Percentiles rank a stretch among this genome's conserved stretches.
phyloP scores from a whole-genome alignment of 306 rosid species.

The Cicer pinnatifidum region DNA sequence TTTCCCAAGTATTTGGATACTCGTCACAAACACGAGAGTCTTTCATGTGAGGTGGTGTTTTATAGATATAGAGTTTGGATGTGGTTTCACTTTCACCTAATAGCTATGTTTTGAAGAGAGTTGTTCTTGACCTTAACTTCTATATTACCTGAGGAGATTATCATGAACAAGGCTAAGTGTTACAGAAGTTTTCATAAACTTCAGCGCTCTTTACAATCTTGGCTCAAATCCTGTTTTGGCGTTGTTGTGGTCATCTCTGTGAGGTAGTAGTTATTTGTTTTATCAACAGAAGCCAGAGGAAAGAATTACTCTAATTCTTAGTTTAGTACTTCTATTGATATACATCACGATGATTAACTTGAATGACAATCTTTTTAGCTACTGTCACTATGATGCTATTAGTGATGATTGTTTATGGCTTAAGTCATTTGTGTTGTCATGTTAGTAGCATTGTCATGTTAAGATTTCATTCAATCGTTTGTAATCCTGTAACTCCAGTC shows the following conservation, averaged over 20 bases:
- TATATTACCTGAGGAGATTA: neutral
- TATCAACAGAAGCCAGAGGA: slow-evolving; percentile 17
- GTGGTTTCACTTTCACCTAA: slow-evolving; percentile 3
- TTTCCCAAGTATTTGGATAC: neutral
- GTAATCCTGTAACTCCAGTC: slow-evolving; percentile 3
- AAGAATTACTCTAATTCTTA: slow-evolving; percentile 24
- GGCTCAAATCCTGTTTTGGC: neutral
- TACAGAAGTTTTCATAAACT: neutral
- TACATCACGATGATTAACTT: neutral
- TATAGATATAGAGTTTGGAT: neutral
- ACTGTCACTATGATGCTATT: neutral
- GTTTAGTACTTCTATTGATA: neutral
- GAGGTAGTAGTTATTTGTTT: neutral
- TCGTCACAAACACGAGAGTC: neutral
- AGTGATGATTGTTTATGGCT: slow-evolving; percentile 30
- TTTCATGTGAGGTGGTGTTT: neutral
- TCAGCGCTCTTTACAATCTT: neutral
- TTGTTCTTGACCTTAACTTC: neutral
- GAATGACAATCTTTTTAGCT: slow-evolving; percentile 25
- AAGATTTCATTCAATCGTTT: slow-evolving; percentile 35
- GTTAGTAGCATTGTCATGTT: slow-evolving; percentile 8
- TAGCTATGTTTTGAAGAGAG: neutral
- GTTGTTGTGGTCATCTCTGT: slow-evolving; percentile 12
- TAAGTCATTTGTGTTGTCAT: slow-evolving; percentile 1
- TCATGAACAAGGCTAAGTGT: slow-evolving; percentile 4